Evolutionary conservation across 345 rosid species (phyloP).

Genomic region (Brassica carinata): DNA sequence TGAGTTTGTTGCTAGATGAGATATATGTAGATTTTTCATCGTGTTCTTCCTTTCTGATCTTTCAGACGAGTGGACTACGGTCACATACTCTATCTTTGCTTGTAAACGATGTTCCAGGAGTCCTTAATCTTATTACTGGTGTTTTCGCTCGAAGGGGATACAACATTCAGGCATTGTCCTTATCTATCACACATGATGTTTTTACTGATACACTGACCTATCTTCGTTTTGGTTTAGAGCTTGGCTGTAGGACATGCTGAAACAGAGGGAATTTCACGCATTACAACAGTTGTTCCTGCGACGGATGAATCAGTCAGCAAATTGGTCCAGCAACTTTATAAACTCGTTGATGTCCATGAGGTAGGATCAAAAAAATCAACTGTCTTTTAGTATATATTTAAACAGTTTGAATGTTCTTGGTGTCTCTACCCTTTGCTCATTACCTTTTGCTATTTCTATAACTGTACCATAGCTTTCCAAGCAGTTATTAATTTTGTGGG

Average conservation of each 20-base stretch:
- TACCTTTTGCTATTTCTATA: not conserved
- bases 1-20: slow-evolving; percentile 9
- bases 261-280: slow-evolving; percentile 44
- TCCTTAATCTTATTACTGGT: slow-evolving; percentile 79
- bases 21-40: not conserved
- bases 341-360: slow-evolving; percentile 47
- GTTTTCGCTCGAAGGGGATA: slow-evolving; percentile 85
- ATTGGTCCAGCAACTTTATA: slow-evolving; percentile 47
- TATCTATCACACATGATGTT: slow-evolving; percentile 8
- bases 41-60: slow-evolving; percentile 19
- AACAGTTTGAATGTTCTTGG: not conserved
- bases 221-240: slow-evolving; percentile 31
- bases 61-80: slow-evolving; percentile 75
- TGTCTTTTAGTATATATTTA: not conserved
- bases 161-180: slow-evolving; percentile 70
- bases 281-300: slow-evolving; percentile 47
- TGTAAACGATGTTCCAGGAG: slow-evolving; percentile 81
- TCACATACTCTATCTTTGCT: slow-evolving; percentile 85
- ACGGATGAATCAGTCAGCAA: slow-evolving; percentile 48
- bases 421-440: not conserved
- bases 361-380: slow-evolving; percentile 20
- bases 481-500: not conserved
- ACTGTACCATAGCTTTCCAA: not conserved
- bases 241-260: slow-evolving; percentile 49
- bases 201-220: not conserved